These are phyloP conservation scores for Dendrocalamus sinicus DNA, from an alignment of 176 grass and related monocot species.

Conservation along the genomic window DNA sequence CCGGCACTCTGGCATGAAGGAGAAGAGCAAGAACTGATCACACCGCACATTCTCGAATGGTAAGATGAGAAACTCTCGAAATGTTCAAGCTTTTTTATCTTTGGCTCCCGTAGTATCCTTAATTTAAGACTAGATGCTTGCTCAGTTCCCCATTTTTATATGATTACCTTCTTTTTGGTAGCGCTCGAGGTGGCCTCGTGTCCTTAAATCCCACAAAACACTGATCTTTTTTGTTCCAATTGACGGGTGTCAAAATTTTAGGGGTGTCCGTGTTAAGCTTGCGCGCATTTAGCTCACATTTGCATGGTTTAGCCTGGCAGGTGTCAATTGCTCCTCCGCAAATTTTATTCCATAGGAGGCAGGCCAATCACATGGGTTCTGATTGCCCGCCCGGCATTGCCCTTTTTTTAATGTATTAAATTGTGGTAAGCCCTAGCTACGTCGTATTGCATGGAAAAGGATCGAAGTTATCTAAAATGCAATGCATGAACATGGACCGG, in stretches of 20 bases:
- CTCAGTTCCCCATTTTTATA: neutral
- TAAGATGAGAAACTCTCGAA: constrained; percentile 23
- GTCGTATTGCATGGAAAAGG: constrained; percentile 27
- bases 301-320: constrained; percentile 45
- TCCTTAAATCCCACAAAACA: constrained; percentile 34
- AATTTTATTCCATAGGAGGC: neutral
- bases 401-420: constrained; percentile 44
- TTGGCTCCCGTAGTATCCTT: neutral
- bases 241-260: constrained; percentile 41
- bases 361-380: constrained; percentile 48
- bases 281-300: constrained; percentile 15
- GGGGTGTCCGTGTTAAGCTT: neutral
- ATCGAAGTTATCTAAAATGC: neutral
- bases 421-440: constrained; percentile 28
- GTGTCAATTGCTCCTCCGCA: constrained; percentile 49
- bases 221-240: neutral
- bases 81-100: constrained; percentile 13
- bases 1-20: constrained; percentile 62
- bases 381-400: constrained; percentile 33
- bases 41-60: constrained; percentile 20
- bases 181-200: constrained; percentile 49
- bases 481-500: neutral
- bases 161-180: constrained; percentile 6
- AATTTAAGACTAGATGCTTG: constrained; percentile 33
- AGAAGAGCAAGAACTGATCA: constrained; percentile 76